These are phyloP conservation scores for Chrysanthemum seticuspe DNA, from an alignment of 129 eudicot species.

Conservation along the genomic window DNA sequence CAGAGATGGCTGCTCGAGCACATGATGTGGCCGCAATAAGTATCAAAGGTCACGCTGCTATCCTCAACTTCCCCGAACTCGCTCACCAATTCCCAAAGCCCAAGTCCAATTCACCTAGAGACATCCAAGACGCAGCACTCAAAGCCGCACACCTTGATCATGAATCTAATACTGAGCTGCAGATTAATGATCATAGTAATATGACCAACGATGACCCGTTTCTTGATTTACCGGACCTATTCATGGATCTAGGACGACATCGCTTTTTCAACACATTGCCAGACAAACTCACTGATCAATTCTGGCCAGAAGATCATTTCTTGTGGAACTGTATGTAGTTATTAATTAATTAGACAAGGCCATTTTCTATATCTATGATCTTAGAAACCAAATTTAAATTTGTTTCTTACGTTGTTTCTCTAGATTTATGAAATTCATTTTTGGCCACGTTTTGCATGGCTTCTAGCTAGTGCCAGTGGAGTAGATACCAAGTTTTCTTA, in stretches of 20 bases:
- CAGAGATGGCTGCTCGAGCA: slow-evolving; percentile 36
- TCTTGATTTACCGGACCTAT: slow-evolving; percentile 35
- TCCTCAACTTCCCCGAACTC: slow-evolving; percentile 4
- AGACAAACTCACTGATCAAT: slow-evolving; percentile 21
- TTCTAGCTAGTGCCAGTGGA: no score
- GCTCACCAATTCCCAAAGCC: slow-evolving; percentile 29
- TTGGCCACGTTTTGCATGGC: no score
- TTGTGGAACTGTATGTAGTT: slow-evolving; percentile 18
- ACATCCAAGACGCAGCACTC: slow-evolving; percentile 20
- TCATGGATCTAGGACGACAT: slow-evolving; percentile 14
- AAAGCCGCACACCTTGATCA: slow-evolving; percentile 14
- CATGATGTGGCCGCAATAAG: slow-evolving; percentile 42
- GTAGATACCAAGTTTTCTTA: no score
- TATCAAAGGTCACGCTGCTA: slow-evolving; percentile 24
- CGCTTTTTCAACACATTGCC: slow-evolving; percentile 12
- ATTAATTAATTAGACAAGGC: no score
- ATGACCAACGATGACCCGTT: slow-evolving; percentile 22
- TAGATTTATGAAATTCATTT: no score
- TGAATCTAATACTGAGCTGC: no score
- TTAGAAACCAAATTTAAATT: no score
- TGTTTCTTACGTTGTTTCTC: neutral
- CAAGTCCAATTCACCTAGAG: slow-evolving; percentile 32
- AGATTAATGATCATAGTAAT: no score
- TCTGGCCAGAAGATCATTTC: slow-evolving; percentile 31
- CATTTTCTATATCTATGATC: no score